Conservation (phyloP, 78 protist species). For the Anaeramoeba ignava region DNA sequence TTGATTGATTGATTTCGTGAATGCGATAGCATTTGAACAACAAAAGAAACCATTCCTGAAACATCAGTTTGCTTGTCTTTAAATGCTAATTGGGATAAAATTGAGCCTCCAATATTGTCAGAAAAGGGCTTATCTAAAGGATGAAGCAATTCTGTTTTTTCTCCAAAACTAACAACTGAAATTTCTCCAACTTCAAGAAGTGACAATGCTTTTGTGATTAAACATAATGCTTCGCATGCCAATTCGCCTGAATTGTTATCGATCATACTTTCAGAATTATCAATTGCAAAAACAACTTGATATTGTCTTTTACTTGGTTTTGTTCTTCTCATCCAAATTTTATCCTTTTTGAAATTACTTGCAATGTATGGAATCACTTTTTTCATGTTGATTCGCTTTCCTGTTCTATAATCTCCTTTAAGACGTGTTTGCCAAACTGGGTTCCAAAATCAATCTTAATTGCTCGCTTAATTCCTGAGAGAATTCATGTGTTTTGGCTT, state of each 20-base stretch:
- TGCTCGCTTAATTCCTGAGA: slow-evolving; percentile 84
- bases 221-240: slow-evolving; percentile 66
- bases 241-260: slow-evolving; percentile 46
- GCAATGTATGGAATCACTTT: slow-evolving; percentile 95
- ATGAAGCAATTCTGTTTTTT: slow-evolving; percentile 47
- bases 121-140: slow-evolving; percentile 69
- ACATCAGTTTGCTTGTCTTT: slow-evolving; percentile 33
- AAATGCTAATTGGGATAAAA: slow-evolving; percentile 61
- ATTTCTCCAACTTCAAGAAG: slow-evolving; percentile 77
- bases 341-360: slow-evolving; percentile 78
- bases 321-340: slow-evolving; percentile 97
- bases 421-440: slow-evolving; percentile 75
- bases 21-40: not conserved
- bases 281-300: slow-evolving; percentile 88
- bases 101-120: slow-evolving; percentile 47
- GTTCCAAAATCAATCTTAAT: slow-evolving; percentile 83
- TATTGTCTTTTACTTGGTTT: slow-evolving; percentile 82
- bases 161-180: slow-evolving; percentile 70
- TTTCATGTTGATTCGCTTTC: slow-evolving; percentile 94
- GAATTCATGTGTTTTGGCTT: slow-evolving; percentile 30
- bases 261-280: slow-evolving; percentile 86
- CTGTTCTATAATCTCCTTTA: slow-evolving; percentile 93
- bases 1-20: not conserved
- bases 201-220: slow-evolving; percentile 60
- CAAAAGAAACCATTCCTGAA: not conserved